Evolutionary conservation across 2,329 filamentous ascomycete genomes (phyloP).

Genomic region (Aspergillus brasiliensis): DNA sequence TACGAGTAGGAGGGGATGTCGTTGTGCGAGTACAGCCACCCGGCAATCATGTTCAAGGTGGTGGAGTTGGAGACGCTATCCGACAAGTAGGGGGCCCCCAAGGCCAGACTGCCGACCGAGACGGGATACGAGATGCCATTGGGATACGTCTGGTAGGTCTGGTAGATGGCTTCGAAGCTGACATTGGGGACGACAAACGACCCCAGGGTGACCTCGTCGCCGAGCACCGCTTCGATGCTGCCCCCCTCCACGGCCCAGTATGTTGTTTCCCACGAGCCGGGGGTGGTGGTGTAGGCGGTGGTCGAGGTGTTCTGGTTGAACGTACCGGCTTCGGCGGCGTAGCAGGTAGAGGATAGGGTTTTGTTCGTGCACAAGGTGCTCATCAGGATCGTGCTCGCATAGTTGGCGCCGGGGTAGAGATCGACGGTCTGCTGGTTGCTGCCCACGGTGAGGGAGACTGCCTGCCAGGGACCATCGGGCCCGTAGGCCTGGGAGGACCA

Average conservation of each 20-base stretch:
- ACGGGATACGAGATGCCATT: conserved; percentile 22
- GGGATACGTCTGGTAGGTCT: conserved; percentile 25
- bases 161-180: conserved; percentile 19
- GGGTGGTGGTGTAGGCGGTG: conserved; percentile 8
- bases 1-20: conserved; percentile 44
- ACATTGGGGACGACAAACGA: conserved; percentile 17
- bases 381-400: conserved; percentile 18
- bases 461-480: conserved; percentile 32
- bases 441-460: conserved; percentile 23
- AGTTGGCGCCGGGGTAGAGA: conserved; percentile 22
- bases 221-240: conserved; percentile 10
- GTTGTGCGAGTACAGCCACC: conserved; percentile 13
- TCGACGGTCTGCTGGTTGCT: conserved; percentile 16
- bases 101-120: conserved; percentile 21
- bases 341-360: conserved; percentile 17
- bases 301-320: conserved; percentile 17
- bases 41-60: conserved; percentile 17
- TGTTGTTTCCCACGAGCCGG: conserved; percentile 13
- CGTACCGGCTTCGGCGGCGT: conserved; percentile 16
- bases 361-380: conserved; percentile 21
- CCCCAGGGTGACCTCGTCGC: conserved; percentile 13
- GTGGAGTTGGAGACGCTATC: conserved; percentile 3
- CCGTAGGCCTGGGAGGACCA: conserved; percentile 25
- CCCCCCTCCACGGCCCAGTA: conserved; percentile 19
- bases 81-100: conserved; percentile 17